Base-by-base conservation (phyloP, 2,329 filamentous ascomycete species). In the Chrysoporthe austroafricana region DNA sequence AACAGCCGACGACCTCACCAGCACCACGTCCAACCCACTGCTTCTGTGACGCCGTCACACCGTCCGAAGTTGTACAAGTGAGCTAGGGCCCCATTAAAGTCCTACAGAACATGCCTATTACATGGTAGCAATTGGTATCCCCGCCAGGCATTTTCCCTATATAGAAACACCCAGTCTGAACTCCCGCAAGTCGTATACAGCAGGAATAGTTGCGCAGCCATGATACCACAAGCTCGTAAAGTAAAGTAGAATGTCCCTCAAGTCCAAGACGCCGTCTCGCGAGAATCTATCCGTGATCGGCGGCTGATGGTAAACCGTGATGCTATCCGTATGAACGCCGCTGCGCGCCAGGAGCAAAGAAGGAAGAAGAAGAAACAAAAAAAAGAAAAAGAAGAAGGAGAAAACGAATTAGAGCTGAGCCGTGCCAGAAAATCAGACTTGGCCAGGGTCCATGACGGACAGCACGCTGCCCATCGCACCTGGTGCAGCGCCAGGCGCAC, bases 251-350 rank as follows among this genome's bases (percentile, higher is more conserved):
- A 43, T 16, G 14, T n/a, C 42, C 43, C 32, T 16, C 13, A 21
- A 8, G 7, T 6, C 50, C 50, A 54, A 48, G 32, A 68, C 63
- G 67, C 67, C 67, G 43, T 68, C 59, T 61, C 59, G 63, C 63
- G 44, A 63, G 63, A 42, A 66, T 68, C 63, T 68, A 68, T 66
- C 59, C 63, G 66, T 68, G 46, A 59, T 65, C 56, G 57, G 60
- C 54, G 34, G 54, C 34, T 4, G 16, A 13, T 54, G 21, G 32
- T 16, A 54, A 21, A 32, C 50, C 50, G 14, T n/a, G 39, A 42
- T 44, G 57, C 14, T 60, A 6, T 44, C 16, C 57, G 18, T n/a
- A 48, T 57, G 42, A 43, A 61, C 59, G 43, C 39, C 59, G 26
- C 59, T 34, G 21, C 48, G 59, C 5, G 21, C 54, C 44, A 57